Evolutionary conservation across 129 eudicot genomes (phyloP), one percentile per base, ranked within the genome.

Genomic region (Lactuca sativa): DNA sequence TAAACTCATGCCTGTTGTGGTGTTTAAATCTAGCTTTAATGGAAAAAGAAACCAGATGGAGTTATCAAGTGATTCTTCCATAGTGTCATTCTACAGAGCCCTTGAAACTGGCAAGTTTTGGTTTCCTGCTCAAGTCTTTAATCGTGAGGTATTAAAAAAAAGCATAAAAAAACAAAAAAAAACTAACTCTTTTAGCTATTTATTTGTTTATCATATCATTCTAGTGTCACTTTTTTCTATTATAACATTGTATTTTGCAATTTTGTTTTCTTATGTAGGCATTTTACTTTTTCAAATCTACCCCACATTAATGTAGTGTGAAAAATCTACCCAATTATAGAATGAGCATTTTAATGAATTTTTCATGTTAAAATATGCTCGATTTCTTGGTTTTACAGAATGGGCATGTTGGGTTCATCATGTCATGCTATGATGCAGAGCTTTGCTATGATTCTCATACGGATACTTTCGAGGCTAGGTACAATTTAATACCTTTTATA

Each of bases 41-140:
- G 44, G n/a, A 62, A 55, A 59, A 58, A 60, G 17, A 9, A 80
- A 66, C 67, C 66, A 73, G 33, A 40, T 12, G 62, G 44, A 57
- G 47, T 55, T 55, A 33, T 73, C 67, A 1, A 59, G 47, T 64
- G 80, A 59, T 21, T 67, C 71, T 82, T 82, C 84, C 4, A 41
- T 67, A 31, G 82, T 84, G 88, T 80, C 95, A 31, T 84, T 73
- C 69, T 90, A 86, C 21, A 56, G 73, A 62, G 88, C 90, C 47
- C 90, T 90, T 52, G 88, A 90, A 71, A 84, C 88, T 9, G 96
- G 96, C 63, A 80, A 69, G 31, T 90, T 90, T 14, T 82, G 95
- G 90, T 90, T 90, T 80, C 96, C 96, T 69, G 96, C 95, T 47
- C 95, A 90, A 54, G 95, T 86, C 63, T 90, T 84, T 55, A 90